Percentiles rank a stretch among this genome's conserved stretches.
Evolutionary conservation across 1,284 basidiomycete species (phyloP).

Genomic region (Sporisorium iseilematis-ciliati): DNA sequence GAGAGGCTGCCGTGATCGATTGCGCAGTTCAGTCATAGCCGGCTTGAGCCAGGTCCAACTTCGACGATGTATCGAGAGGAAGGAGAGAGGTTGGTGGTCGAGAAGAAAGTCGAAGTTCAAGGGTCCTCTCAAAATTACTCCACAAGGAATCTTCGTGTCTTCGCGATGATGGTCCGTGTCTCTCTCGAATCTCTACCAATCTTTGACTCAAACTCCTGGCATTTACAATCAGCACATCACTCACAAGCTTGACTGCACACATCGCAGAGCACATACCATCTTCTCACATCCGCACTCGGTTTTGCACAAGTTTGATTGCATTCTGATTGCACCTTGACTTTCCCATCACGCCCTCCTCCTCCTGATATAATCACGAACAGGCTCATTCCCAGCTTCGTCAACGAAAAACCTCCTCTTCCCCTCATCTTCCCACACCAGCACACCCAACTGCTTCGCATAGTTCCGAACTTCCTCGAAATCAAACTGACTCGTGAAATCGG

Average conservation of each 20-base stretch:
- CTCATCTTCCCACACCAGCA: conserved; percentile 82
- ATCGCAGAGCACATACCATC: no score
- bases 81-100: background rate
- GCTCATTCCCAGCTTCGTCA: conserved; percentile 76
- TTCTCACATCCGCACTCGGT: background rate
- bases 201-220: no score
- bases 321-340: background rate
- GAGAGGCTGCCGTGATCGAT: conserved; percentile 2
- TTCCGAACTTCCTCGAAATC: conserved; percentile 88
- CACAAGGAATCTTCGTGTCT: no score
- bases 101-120: background rate
- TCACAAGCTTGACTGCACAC: no score
- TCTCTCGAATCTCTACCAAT: no score
- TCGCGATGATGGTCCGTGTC: no score
- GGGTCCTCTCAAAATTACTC: no score
- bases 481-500: conserved; percentile 83
- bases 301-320: no score
- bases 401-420: conserved; percentile 85
- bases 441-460: conserved; percentile 84
- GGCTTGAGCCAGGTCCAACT: background rate
- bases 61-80: background rate
- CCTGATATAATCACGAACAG: conserved; percentile 60
- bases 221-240: no score
- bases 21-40: conserved; percentile 1
- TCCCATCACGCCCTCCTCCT: conserved; percentile 31